Evolutionary conservation across 768 basidiomycete species (phyloP), one percentile per base, ranked within the genome.

Genomic region (Mycena vitilis): DNA sequence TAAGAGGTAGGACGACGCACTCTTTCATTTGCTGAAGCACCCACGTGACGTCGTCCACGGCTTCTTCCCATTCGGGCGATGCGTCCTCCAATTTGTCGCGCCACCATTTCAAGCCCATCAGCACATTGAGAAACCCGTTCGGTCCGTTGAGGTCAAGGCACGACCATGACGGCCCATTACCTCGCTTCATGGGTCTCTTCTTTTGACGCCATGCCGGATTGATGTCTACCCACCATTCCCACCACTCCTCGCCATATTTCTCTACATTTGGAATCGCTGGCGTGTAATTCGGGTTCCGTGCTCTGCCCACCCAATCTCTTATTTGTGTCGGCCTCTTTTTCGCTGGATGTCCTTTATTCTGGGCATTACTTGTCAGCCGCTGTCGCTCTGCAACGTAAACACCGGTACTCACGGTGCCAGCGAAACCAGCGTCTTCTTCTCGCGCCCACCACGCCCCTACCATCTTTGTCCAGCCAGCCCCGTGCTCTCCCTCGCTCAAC

Each of bases 91-190:
- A 30, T n/a, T 25, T 13, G 30, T 52, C 25, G 1, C 51, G 25
- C 51, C 51, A 52, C 51, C 51, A 52, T 16, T 52, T 52, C 25
- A 52, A 34, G 1, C 25, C 51, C 51, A 52, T 52, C 25, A 52
- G 16, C 11, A 52, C 30, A 9, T 52, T 52, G 25, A 52, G 51
- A 13, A 52, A 52, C 1, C 51, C 25, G 8, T 52, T 52, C 51
- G 25, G 49, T 25, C 30, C 51, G 13, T 30, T 7, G 25, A 5
- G 15, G 8, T 52, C 51, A 25, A 52, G 30, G 8, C 13, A 30
- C 25, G 1, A 6, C 23, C 22, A 51, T 30, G 49, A 5, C 5
- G 12, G 5, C 5, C 16, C 8, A 9, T 5, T 10, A 23, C 13
- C 34, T 12, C 53, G 36, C 2, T 8, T 20, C 53, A 55, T 55